Percentiles rank a stretch among this genome's conserved stretches.
These are phyloP conservation scores for Fusarium hainanense DNA, from an alignment of 2,329 filamentous ascomycete genomes.

Conservation along the genomic window DNA sequence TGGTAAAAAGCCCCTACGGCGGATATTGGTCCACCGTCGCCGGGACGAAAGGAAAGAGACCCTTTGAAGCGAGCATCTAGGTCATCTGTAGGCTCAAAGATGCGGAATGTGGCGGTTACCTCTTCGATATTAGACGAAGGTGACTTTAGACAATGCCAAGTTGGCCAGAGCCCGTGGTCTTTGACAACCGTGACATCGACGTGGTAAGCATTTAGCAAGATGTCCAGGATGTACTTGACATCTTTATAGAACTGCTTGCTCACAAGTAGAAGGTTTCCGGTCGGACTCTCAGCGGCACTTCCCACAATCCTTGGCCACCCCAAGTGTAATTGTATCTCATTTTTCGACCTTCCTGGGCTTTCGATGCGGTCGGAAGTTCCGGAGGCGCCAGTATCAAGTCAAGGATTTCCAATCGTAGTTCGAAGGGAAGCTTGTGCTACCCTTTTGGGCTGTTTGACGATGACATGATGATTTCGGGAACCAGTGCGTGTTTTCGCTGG, in stretches of 20 bases:
- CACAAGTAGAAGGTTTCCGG: neutral
- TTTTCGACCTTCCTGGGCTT: neutral
- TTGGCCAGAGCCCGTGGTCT: slow-evolving; percentile 7
- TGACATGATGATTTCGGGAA: neutral
- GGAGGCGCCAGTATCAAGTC: neutral
- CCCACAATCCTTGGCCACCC: neutral
- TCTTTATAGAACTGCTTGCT: neutral
- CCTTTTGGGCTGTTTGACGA: neutral
- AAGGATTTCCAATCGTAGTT: neutral
- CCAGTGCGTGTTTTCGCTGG: neutral
- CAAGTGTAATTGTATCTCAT: neutral
- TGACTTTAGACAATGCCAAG: slow-evolving; percentile 1
- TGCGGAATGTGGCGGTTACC: slow-evolving; percentile 3
- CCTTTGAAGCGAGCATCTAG: neutral
- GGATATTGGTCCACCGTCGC: neutral
- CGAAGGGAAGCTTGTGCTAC: neutral
- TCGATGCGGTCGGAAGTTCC: neutral
- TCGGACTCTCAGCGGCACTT: neutral
- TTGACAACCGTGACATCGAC: slow-evolving; percentile 30
- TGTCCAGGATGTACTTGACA: neutral
- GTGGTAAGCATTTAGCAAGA: neutral
- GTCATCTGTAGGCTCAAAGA: slow-evolving; percentile 16
- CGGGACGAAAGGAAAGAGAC: neutral
- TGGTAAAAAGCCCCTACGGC: neutral
- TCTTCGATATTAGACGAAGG: slow-evolving; percentile 4